phyloP scores from a whole-genome alignment of 2,329 filamentous ascomycete species.

The Exophiala bonariae region DNA sequence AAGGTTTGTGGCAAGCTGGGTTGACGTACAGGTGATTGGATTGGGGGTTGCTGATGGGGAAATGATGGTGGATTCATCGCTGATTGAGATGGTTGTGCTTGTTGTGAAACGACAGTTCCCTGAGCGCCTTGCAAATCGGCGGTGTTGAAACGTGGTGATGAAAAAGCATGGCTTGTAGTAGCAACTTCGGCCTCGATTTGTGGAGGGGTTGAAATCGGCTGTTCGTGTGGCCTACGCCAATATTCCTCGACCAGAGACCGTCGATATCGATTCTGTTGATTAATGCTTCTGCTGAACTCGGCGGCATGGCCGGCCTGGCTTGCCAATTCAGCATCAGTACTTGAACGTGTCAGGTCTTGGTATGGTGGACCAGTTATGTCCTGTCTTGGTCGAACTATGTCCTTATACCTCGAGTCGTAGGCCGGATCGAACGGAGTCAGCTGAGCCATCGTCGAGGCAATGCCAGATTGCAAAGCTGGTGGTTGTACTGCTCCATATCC shows the following conservation, averaged over 20 bases:
- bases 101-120: conserved; percentile 25
- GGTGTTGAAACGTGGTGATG: conserved; percentile 23
- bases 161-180: conserved; percentile 20
- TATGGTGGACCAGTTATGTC: conserved; percentile 86
- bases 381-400: conserved; percentile 81
- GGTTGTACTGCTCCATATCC: conserved; percentile 65
- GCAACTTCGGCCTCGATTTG: conserved; percentile 35
- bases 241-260: conserved; percentile 76
- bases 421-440: conserved; percentile 85
- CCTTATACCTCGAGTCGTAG: conserved; percentile 80
- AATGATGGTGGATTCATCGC: conserved; percentile 67
- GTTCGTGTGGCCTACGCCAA: conserved; percentile 82
- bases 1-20: conserved; percentile 58
- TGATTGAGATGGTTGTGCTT: conserved; percentile 39
- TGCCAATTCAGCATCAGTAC: conserved; percentile 74
- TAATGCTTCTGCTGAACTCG: conserved; percentile 85
- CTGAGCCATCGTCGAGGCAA: conserved; percentile 68
- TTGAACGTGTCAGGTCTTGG: conserved; percentile 79
- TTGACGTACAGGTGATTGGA: conserved; percentile 72
- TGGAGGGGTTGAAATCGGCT: conserved; percentile 56
- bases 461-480: conserved; percentile 69
- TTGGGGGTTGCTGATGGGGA: conserved; percentile 68
- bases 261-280: conserved; percentile 75
- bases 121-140: conserved; percentile 23
- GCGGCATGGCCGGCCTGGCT: conserved; percentile 85